phyloP scores from a whole-genome alignment of 768 basidiomycete genomes.

The Boletellus emodensis region DNA sequence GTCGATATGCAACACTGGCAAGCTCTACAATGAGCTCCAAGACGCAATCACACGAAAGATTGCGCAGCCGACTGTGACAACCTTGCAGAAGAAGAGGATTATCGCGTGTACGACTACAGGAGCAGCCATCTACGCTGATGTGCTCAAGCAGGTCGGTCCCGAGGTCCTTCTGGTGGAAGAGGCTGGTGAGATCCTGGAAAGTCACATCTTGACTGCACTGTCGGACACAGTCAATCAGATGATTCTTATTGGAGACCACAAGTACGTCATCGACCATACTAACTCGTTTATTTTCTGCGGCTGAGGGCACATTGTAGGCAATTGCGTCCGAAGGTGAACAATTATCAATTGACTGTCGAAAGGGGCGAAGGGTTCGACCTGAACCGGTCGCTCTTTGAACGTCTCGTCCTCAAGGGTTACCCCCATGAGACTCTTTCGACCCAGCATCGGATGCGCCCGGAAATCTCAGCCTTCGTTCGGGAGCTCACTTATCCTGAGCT shows the following conservation, averaged over 20 bases:
- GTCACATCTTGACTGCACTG: slow-evolving; percentile 59
- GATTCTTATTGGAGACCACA: slow-evolving; percentile 71
- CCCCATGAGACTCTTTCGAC: slow-evolving; percentile 53
- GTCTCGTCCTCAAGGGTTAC: slow-evolving; percentile 56
- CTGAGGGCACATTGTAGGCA: slow-evolving; percentile 40
- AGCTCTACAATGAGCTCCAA: slow-evolving; percentile 37
- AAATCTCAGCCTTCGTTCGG: slow-evolving; percentile 62
- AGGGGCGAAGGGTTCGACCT: slow-evolving; percentile 67
- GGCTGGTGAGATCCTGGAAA: slow-evolving; percentile 69
- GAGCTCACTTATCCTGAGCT: slow-evolving; percentile 68
- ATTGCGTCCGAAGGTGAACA: slow-evolving; percentile 69
- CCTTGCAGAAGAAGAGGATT: slow-evolving; percentile 46
- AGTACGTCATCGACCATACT: slow-evolving; percentile 36
- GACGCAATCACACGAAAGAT: slow-evolving; percentile 34
- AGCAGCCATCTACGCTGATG: slow-evolving; percentile 53
- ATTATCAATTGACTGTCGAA: slow-evolving; percentile 61
- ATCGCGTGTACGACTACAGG: slow-evolving; percentile 70
- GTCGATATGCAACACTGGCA: slow-evolving; percentile 26
- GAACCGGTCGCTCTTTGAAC: slow-evolving; percentile 66
- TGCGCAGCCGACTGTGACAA: slow-evolving; percentile 25
- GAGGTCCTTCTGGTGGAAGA: slow-evolving; percentile 63
- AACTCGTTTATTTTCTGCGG: too few species aligned
- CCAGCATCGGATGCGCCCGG: slow-evolving; percentile 74
- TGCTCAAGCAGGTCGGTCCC: slow-evolving; percentile 42
- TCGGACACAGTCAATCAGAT: slow-evolving; percentile 44